Conservation (phyloP, 306 rosid genomes). For the Acmispon strigosus region DNA sequence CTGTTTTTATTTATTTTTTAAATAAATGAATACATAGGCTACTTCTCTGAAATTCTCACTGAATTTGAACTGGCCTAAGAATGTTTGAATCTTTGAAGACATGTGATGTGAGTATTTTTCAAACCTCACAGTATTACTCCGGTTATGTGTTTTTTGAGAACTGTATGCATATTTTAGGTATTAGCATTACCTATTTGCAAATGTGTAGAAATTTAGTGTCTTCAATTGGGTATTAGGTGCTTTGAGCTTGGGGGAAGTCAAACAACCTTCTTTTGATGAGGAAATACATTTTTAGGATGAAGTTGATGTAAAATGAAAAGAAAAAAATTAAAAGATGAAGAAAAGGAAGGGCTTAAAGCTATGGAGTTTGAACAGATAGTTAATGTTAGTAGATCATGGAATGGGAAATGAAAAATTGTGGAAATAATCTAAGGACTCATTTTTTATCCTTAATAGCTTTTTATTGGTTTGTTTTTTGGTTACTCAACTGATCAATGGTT, state of each 20-base stretch:
- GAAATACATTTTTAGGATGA: neutral
- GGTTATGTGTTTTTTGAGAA: neutral
- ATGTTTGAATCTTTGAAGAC: neutral
- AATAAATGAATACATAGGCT: neutral
- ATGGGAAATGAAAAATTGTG: too few species aligned
- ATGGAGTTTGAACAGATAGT: neutral
- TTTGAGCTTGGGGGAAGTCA: neutral
- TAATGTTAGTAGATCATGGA: too few species aligned
- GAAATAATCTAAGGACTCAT: too few species aligned
- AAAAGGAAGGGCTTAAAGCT: neutral
- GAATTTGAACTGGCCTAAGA: neutral
- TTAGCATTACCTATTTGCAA: neutral
- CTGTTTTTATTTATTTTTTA: neutral
- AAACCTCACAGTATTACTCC: neutral
- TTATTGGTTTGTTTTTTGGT: too few species aligned
- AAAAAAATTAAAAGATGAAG: too few species aligned
- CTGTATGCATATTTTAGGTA: neutral
- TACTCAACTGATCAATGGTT: too few species aligned
- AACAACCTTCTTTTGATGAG: neutral
- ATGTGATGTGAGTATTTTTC: neutral
- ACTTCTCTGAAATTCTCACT: neutral
- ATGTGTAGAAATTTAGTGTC: neutral
- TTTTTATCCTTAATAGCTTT: too few species aligned
- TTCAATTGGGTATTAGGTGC: neutral
- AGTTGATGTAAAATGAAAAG: neutral